Conservation (phyloP, 2,329 filamentous ascomycete species). For the Fusarium liriodendri region DNA sequence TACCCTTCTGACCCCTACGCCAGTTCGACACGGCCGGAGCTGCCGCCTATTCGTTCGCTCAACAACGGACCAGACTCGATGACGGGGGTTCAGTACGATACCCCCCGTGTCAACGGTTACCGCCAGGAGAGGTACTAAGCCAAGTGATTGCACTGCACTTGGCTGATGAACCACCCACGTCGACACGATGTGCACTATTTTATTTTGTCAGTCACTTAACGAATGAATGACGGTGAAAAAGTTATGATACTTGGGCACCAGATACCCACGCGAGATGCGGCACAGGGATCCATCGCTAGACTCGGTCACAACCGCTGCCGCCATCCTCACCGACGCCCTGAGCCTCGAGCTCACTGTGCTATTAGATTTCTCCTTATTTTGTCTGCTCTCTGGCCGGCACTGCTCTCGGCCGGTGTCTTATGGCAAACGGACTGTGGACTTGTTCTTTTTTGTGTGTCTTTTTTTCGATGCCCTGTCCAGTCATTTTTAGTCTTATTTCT, state of each 20-base stretch:
- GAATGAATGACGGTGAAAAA: constrained; percentile 45
- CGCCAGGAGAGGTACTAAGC: constrained; percentile 53
- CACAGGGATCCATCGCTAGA: constrained; percentile 15
- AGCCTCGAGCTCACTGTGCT: constrained; percentile 30
- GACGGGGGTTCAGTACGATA: constrained; percentile 74
- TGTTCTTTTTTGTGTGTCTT: constrained; percentile 3
- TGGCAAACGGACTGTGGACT: constrained; percentile 22
- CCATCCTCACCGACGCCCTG: constrained; percentile 12
- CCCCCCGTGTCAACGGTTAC: constrained; percentile 59
- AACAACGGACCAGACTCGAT: constrained; percentile 68
- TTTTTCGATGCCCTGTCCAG: constrained; percentile 16
- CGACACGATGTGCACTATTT: constrained; percentile 17
- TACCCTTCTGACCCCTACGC: constrained; percentile 48
- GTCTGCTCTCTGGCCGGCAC: constrained; percentile 22
- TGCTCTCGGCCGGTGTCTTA: constrained; percentile 25
- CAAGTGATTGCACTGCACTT: neutral
- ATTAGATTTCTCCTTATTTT: constrained; percentile 36
- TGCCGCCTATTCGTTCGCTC: constrained; percentile 68
- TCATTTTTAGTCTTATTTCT: constrained; percentile 20
- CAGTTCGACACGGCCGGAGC: constrained; percentile 56
- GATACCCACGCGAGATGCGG: constrained; percentile 23
- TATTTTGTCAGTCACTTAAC: constrained; percentile 33
- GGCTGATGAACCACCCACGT: neutral
- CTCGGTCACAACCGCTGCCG: constrained; percentile 13
- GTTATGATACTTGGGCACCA: constrained; percentile 36